phyloP scores from a whole-genome alignment of 352 stramenopile genomes.

The Elongisporangium undulatum region DNA sequence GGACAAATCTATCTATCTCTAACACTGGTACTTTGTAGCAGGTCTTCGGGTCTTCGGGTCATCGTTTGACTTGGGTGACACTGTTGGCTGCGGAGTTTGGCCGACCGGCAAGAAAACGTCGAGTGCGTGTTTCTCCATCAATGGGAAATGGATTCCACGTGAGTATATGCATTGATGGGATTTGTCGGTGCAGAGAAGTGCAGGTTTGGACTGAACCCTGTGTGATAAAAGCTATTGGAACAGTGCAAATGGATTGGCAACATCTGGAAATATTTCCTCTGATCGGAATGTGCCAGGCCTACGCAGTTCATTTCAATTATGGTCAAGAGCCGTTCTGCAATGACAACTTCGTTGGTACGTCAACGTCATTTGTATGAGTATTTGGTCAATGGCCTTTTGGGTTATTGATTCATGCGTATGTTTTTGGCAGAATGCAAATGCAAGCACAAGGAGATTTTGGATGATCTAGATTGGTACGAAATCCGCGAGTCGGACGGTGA shows the following conservation, averaged over 20 bases:
- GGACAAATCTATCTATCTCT: too few species aligned
- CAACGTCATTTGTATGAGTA: not conserved
- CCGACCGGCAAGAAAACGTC: conserved; percentile 4
- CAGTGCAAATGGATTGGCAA: not conserved
- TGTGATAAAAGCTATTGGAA: not conserved
- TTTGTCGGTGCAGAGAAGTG: not conserved
- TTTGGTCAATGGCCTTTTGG: not conserved
- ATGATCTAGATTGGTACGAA: conserved; percentile 22
- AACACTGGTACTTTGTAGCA: not conserved
- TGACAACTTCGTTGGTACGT: conserved; percentile 17
- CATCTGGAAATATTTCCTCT: not conserved
- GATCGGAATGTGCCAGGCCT: conserved; percentile 2
- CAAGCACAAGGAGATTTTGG: conserved; percentile 16
- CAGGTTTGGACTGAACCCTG: not conserved
- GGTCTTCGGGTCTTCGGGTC: conserved; percentile 17
- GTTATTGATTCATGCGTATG: conserved; percentile 9
- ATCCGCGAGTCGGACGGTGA: conserved; percentile 31
- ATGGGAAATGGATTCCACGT: conserved; percentile 14
- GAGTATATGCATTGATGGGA: not conserved
- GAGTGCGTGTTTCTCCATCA: conserved; percentile 17
- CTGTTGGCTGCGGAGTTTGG: conserved; percentile 23
- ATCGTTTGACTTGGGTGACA: conserved; percentile 20
- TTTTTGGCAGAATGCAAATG: conserved; percentile 17
- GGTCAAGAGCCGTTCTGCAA: conserved; percentile 28
- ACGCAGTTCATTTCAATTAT: conserved; percentile 28